These are phyloP conservation scores for Echeveria elegans DNA, from an alignment of 164 flowering plant species.

Conservation along the genomic window DNA sequence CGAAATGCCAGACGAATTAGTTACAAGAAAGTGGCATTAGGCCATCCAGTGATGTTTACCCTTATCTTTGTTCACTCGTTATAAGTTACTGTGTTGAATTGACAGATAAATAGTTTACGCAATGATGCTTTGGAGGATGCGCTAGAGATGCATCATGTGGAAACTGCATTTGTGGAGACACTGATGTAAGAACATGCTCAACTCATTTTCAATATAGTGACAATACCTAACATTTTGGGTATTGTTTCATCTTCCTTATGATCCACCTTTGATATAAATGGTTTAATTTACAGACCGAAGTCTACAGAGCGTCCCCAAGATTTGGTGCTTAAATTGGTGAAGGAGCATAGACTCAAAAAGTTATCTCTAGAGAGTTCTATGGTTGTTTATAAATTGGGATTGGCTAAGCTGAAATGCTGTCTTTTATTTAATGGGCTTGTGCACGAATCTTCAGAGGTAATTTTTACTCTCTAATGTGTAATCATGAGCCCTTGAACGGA, in stretches of 20 bases:
- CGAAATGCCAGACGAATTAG: neutral
- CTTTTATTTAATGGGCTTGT: constrained; percentile 96
- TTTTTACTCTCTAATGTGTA: neutral
- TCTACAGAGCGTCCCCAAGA: constrained; percentile 81
- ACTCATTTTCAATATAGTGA: neutral
- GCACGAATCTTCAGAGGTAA: constrained; percentile 72
- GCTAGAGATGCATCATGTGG: constrained; percentile 70
- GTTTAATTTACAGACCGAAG: constrained; percentile 38
- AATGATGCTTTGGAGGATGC: constrained; percentile 48
- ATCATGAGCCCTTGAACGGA: neutral
- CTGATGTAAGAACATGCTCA: constrained; percentile 39
- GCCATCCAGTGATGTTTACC: neutral
- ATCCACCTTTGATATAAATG: neutral
- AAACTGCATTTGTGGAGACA: constrained; percentile 88
- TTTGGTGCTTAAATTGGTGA: constrained; percentile 52
- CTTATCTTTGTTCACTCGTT: neutral
- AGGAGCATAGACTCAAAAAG: constrained; percentile 52
- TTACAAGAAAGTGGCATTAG: neutral
- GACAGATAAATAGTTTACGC: constrained; percentile 55
- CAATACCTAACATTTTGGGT: neutral
- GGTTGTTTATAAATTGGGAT: constrained; percentile 74
- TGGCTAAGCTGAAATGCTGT: constrained; percentile 57
- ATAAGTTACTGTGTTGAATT: constrained; percentile 2
- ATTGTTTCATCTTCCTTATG: neutral
- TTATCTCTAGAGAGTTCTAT: constrained; percentile 60